A percentile compares a stretch with the other conserved stretches of the same genome.
Evolutionary conservation across 352 stramenopile species (phyloP).

Genomic region (Pythium sp.): DNA sequence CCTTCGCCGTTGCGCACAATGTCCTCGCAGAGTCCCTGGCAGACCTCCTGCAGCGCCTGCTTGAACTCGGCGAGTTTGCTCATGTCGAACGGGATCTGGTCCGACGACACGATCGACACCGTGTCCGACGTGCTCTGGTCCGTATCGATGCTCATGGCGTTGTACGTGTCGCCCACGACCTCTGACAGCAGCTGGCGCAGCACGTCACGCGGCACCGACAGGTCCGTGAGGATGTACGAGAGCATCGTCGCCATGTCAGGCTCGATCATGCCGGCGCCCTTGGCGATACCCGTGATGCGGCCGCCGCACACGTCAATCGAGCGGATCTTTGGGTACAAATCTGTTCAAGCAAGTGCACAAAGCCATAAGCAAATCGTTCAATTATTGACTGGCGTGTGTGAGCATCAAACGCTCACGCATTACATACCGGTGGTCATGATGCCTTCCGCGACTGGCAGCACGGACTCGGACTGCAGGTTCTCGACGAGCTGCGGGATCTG

Average conservation of each 20-base stretch:
- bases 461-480: slow-evolving; percentile 91
- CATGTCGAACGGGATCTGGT: slow-evolving; percentile 88
- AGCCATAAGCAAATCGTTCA: not conserved
- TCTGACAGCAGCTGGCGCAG: slow-evolving; percentile 76
- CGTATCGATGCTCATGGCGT: slow-evolving; percentile 95
- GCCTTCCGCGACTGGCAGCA: slow-evolving; percentile 90
- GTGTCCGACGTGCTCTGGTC: slow-evolving; percentile 98
- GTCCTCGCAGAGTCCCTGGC: slow-evolving; percentile 92
- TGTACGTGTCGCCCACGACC: slow-evolving; percentile 88
- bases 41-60: slow-evolving; percentile 90
- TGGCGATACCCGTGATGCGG: slow-evolving; percentile 97
- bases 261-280: slow-evolving; percentile 99
- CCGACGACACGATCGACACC: slow-evolving; percentile 93
- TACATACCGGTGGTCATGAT: slow-evolving; percentile 96
- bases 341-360: slow-evolving; percentile 16
- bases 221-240: slow-evolving; percentile 85
- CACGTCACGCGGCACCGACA: slow-evolving; percentile 78
- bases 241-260: slow-evolving; percentile 96
- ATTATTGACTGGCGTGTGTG: not conserved
- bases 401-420: not conserved
- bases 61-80: slow-evolving; percentile 88
- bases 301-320: slow-evolving; percentile 78
- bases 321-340: slow-evolving; percentile 90
- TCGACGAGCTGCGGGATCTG: slow-evolving; percentile 73
- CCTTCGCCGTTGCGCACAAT: slow-evolving; percentile 99